Evolutionary conservation across 257 asterid genomes (phyloP), one percentile per base, ranked within the genome.

Genomic region (Anisodus tanguticus): DNA sequence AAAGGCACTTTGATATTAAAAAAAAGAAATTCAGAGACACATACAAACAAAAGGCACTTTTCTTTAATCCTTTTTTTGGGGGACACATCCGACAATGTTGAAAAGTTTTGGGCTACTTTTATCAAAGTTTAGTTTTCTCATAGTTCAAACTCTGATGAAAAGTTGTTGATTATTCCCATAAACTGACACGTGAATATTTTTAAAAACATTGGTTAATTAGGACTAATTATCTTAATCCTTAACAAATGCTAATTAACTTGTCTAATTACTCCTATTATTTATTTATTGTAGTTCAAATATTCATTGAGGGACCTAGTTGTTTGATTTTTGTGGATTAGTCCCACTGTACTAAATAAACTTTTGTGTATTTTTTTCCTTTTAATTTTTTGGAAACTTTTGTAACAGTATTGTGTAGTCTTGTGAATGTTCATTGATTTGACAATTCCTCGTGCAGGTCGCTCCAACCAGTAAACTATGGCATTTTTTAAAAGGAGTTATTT

Each of bases 121-220:
- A 63, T 13, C 45, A 71, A 49, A 19, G 39, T n/a, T 76, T 80
- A 19, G 39, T n/a, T 76, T 80, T 72, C 59, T 67, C 17, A 77
- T 57, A 62, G 89, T 86, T 82, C 93, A 88, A 91, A 90, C 89
- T 88, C 91, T 87, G 84, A 87, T 86, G 82, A 80, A 72, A 87
- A 86, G 55, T 59, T 82, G 64, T 41, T 85, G 87, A 81, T 82
- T 86, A 66, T 90, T 88, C 83, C 90, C 69, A 85, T 86, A 83
- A 57, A 81, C 19, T 80, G 85, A 63, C 93, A 88, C 91, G 89
- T 91, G 90, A 87, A 57, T 77, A 31, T 85, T 85, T 17, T 35
- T 19, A 19, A 3, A 49, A 80, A 68, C 47, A 85, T 67, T 83
- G 49, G 15, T 7, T 77, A 77, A 77, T 77, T 53, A 26, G 45